Percentiles rank a stretch among this genome's conserved stretches.
Evolutionary conservation across 257 asterid species (phyloP).

Genomic region (Fraxinus pennsylvanica): DNA sequence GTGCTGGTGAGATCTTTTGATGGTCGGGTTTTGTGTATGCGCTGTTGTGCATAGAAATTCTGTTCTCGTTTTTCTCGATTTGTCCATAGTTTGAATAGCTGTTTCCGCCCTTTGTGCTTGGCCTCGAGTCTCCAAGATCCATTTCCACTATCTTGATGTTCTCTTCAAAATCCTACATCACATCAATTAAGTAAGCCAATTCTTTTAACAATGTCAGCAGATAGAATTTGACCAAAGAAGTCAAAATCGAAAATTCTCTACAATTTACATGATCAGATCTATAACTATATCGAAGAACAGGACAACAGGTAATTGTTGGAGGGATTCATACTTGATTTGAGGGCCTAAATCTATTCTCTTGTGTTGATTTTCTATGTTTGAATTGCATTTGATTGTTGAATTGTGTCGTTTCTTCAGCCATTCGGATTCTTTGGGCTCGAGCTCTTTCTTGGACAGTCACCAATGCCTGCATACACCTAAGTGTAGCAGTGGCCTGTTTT

Average conservation of each 20-base stretch:
- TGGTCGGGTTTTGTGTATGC: constrained; percentile 44
- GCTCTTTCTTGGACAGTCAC: constrained; percentile 79
- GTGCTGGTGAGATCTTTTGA: constrained; percentile 58
- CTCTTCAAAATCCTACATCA: constrained; percentile 67
- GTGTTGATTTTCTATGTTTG: constrained; percentile 67
- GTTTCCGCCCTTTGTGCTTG: constrained; percentile 52
- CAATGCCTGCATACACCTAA: constrained; percentile 91
- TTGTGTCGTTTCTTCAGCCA: constrained; percentile 54
- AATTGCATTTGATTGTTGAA: constrained; percentile 43
- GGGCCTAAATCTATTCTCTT: constrained; percentile 42
- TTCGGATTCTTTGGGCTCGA: constrained; percentile 62
- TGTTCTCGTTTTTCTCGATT: constrained; percentile 41
- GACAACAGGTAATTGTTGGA: background rate
- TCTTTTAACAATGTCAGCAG: background rate
- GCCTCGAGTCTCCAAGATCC: constrained; percentile 73
- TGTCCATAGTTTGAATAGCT: constrained; percentile 68
- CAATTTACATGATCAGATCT: background rate
- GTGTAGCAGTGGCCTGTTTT: constrained; percentile 86
- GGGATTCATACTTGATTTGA: constrained; percentile 51
- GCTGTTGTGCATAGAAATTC: constrained; percentile 35
- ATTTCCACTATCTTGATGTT: constrained; percentile 94
- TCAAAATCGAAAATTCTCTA: background rate
- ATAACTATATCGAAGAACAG: background rate
- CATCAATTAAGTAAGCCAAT: background rate
- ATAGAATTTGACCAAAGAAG: background rate